Base-by-base conservation (phyloP, 2,329 filamentous ascomycete genomes). In the Exophiala viscosa region DNA sequence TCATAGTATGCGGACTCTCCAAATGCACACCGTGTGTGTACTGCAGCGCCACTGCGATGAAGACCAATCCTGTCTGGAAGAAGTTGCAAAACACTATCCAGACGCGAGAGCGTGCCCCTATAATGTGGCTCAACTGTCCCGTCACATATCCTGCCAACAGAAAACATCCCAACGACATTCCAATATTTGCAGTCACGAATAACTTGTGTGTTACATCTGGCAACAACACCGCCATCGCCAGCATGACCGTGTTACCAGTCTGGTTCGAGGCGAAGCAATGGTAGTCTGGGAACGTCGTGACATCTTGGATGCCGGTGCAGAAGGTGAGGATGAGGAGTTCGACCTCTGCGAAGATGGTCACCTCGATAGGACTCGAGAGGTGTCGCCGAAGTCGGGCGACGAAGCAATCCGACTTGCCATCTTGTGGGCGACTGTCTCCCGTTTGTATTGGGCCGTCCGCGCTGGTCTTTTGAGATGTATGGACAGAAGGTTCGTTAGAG, bases 191-290 rank as follows among this genome's bases (percentile, higher is more conserved):
- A 10, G 76, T 74, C 60, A 73, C 69, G 65, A 82, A 82, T 63
- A 74, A 69, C 15, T 75, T 69, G 40, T 73, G 70, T 57, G 76
- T 54, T 69, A 53, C 77, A 66, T 33, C 74, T 63, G 7, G 79
- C 76, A 28, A 78, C 60, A 33, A 38, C 8, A 54, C 47, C 3
- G 78, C 68, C 50, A 83, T 70, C 28, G 79, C 80, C 7, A 84
- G 72, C 60, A 85, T 78, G 44, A 85, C 76, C 2, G 81, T 84
- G 67, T 85, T 85, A 53, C 83, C 82, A 0, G 82, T 85, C 62
- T 85, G 81, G 65, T 85, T 85, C 28, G 80, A 83, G 11, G 79
- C 78, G 65, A 85, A 84, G 63, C 79, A 83, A 66, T 77, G 76
- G 65, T 80, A 85, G 62, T 83, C 79, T 17, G 78, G 78, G 63